These are phyloP conservation scores for Prunus armeniaca DNA, from an alignment of 306 rosid genomes.

Conservation along the genomic window DNA sequence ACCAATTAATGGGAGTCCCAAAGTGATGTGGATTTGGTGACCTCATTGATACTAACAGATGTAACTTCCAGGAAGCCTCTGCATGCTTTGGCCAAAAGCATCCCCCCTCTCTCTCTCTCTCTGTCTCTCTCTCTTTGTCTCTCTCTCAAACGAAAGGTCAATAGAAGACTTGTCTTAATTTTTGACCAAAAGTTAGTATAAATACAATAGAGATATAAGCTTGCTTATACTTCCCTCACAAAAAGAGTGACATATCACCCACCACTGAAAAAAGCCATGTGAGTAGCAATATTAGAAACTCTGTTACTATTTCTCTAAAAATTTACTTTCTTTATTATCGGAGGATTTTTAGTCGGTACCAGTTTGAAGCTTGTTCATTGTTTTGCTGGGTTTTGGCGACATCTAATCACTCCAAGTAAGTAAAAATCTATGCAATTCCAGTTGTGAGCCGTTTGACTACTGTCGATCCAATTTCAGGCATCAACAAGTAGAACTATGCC, in stretches of 20 bases:
- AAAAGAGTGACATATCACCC: neutral
- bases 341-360: neutral
- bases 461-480: neutral
- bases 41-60: conserved; percentile 15
- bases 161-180: conserved; percentile 36
- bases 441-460: neutral
- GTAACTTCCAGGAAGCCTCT: conserved; percentile 57
- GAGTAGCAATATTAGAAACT: neutral
- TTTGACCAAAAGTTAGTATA: conserved; percentile 31
- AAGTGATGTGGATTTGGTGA: conserved; percentile 14
- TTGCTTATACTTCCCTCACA: neutral
- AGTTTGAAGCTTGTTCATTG: neutral
- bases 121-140: neutral
- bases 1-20: conserved; percentile 21
- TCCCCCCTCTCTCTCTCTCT: neutral
- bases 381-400: neutral
- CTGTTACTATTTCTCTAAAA: neutral
- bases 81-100: conserved; percentile 29
- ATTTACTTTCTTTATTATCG: neutral
- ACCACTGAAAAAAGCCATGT: neutral
- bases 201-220: neutral
- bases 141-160: conserved; percentile 37
- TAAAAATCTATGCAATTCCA: neutral
- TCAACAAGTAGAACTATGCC: neutral
- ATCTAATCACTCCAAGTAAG: neutral